Base-by-base conservation (phyloP, 2,329 filamentous ascomycete genomes). In the Colletotrichum sidae region DNA sequence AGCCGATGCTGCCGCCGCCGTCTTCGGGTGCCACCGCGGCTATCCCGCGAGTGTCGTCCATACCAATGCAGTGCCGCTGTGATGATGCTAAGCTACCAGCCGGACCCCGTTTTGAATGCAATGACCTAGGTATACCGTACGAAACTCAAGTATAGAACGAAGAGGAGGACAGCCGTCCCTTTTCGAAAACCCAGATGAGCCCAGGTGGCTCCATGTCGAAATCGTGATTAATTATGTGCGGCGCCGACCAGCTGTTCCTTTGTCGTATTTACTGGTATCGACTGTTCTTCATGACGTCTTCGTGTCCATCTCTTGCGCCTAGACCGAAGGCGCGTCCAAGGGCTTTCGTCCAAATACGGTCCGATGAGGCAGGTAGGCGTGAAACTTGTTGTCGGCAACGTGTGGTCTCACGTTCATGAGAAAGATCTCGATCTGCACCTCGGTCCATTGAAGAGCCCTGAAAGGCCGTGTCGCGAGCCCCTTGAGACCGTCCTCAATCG, bases 401-500 rank as follows among this genome's bases (percentile, higher is more conserved):
- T 76, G 69, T 68, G 77, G 79, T 38, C 80, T 75, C 7, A 82
- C 79, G 10, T 79, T 75, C 35, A 82, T 69, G 6, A 82, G 74
- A 41, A 81, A 80, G 72, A 82, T 78, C 68, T 82, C 78, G 38
- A 80, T 79, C 68, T 82, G 78, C 13, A 79, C 60, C 34, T 69
- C 50, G 1, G 79, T 81, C 80, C 80, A 82, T 6, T 72, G 68
- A 2, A 82, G 72, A 12, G 78, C 74, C 8, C 76, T 75, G 54
- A 82, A 76, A 1, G 80, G 78, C 33, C 74, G 72, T 49, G 77
- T 73, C 8, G 78, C 71, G 8, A 82, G 67, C 2, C 80, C 80
- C 35, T 77, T 71, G 34, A 82, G 73, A 2, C 79, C 79, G 71
- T 77, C 76, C 69, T 79, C 73, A 56, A 80, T 72, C 4, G 78